Base-by-base conservation (phyloP, 192 early-diverging fungal genomes). In the Rhizophagus clarus region DNA sequence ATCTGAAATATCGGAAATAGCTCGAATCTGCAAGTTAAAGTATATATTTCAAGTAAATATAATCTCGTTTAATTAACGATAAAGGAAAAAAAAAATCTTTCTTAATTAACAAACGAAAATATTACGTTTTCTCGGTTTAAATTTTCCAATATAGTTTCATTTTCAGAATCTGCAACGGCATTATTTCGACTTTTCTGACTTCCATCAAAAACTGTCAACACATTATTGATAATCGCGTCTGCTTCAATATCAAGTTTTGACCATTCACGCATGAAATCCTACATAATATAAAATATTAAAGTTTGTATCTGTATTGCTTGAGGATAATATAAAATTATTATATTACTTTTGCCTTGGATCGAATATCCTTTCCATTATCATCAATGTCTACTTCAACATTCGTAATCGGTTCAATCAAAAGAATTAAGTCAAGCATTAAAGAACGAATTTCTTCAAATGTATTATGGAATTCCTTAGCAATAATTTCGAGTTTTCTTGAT, bases 381-480 rank as follows among this genome's bases (percentile, higher is more conserved):
- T 84, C 79, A 51, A 63, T 81, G 17, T 86, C 83, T 6, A 76
- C 72, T 77, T 86, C 83, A 28, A 84, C 66, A 31, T 82, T 83
- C 29, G 61, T 60, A 63, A 86, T 81, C 10, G 82, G 80, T 51
- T 86, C 83, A 2, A 86, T 37, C n/a, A 86, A 72, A 4, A 81
- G 83, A 20, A 82, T 60, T 37, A 86, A 62, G 22, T 81, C 80
- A 9, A 29, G 42, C 47, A 81, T 64, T 37, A 81, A 67, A 28
- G n/a, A 29, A 28, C 51, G 62, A 32, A 76, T 22, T 56, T 81
- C 80, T 37, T 76, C 80, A 26, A 81, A n/a, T 14, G 45, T 47
- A 49, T 67, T 75, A 12, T 51, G 40, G 31, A 76, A 47, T 45
- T 81, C 73, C 26, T 72, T 69, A 37, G 72, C 51, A 28, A 74